Evolutionary conservation across 495 filamentous ascomycete species (phyloP), one percentile per base, ranked within the genome.

Genomic region (Lichina pygmaea): DNA sequence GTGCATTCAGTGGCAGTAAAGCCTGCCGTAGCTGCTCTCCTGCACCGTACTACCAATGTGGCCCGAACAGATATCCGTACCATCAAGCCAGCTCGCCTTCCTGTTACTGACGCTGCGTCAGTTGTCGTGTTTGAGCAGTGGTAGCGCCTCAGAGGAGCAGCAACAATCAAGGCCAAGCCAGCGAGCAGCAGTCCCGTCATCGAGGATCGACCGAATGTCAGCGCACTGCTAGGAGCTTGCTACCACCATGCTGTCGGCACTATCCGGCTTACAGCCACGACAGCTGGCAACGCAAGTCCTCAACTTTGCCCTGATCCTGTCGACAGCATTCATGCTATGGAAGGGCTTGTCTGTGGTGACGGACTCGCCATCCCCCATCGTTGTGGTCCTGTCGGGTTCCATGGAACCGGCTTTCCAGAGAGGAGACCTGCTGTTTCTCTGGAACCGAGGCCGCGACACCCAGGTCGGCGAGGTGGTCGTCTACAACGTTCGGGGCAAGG

Each of bases 401-500:
- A 97, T 95, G 89, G 89, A 97, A 53, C 89, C 89, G 0, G 89
- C 91, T 5, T 95, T 97, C 61, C 86, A 94, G 56, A 68, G 89
- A 48, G 89, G 89, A 34, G 89, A 97, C 60, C 64, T 97, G 4
- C 66, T 97, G 8, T 81, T 95, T 53, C 63, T 97, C 9, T 95
- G 86, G 86, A 95, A 95, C 58, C 69, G 89, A 34, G 80, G 83
- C 51, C 57, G 42, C 11, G 50, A 58, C 10, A 59, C 57, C 0
- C 47, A 55, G 49, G 49, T 59, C 11, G 57, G 57, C 0, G 57
- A 59, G 42, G 50, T 59, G 60, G 24, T 66, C 49, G 49, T 97
- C 30, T 97, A 97, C 60, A 93, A 94, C 58, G 81, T 89, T 9
- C 65, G 68, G 59, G 78, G 77, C 38, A 93, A 92, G 60, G 81